These are phyloP conservation scores for Colletotrichum endophyticum DNA, from an alignment of 2,329 filamentous ascomycete species.

Conservation along the genomic window DNA sequence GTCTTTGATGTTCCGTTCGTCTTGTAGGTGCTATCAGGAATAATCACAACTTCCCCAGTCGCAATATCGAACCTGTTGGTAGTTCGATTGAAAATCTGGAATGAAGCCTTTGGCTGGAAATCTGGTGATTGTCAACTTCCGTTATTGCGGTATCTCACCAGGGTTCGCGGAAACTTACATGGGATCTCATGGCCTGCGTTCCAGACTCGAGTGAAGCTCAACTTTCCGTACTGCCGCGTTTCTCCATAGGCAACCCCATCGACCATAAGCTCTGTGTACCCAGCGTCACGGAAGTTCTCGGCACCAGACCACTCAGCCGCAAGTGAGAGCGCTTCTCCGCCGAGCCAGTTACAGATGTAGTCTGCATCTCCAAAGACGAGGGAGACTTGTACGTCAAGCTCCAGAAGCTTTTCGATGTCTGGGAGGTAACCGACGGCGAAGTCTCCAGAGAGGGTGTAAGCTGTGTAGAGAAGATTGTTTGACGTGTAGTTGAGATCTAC, in stretches of 20 bases:
- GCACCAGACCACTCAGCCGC: conserved; percentile 66
- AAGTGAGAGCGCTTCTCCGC: conserved; percentile 52
- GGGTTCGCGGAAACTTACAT: neutral
- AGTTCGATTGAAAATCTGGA: conserved; percentile 54
- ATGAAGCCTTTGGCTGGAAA: conserved; percentile 50
- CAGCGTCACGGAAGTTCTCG: conserved; percentile 61
- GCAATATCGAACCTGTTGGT: conserved; percentile 51
- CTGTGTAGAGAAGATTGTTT: conserved; percentile 3
- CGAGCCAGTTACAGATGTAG: conserved; percentile 57
- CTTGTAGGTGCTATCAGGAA: neutral
- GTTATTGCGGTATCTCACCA: rapidly evolving
- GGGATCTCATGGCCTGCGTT: conserved; percentile 52
- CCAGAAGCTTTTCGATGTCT: conserved; percentile 42
- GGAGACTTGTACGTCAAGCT: conserved; percentile 58
- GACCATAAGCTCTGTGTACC: conserved; percentile 68
- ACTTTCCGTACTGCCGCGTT: conserved; percentile 70
- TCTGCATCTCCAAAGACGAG: conserved; percentile 63
- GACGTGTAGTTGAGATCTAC: conserved; percentile 60
- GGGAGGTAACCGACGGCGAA: conserved; percentile 3
- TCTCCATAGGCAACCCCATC: conserved; percentile 65
- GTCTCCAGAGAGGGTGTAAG: neutral
- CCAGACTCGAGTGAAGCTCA: conserved; percentile 61
- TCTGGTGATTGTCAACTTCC: conserved; percentile 27
- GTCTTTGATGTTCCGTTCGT: conserved; percentile 1
- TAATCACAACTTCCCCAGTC: conserved; percentile 38